These are phyloP conservation scores for Trypanosoma caninum DNA, from an alignment of 208 protist species.

Conservation along the genomic window DNA sequence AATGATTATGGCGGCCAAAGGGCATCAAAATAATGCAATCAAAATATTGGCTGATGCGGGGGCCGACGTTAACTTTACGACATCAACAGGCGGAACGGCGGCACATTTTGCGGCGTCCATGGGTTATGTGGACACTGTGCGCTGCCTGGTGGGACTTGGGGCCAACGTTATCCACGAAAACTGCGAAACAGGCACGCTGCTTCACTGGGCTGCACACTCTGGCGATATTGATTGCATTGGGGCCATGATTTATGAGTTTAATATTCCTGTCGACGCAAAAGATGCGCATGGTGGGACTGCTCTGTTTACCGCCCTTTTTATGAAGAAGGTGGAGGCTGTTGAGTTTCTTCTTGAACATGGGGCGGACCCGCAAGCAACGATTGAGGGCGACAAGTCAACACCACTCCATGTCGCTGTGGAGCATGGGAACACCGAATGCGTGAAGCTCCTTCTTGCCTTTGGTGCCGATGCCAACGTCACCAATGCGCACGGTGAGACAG, in stretches of 20 bases:
- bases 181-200: conserved; percentile 67
- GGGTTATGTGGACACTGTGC: conserved; percentile 66
- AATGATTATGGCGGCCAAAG: conserved; percentile 81
- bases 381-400: conserved; percentile 67
- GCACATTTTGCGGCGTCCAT: conserved; percentile 80
- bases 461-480: conserved; percentile 56
- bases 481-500: conserved; percentile 64
- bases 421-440: conserved; percentile 60
- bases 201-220: conserved; percentile 88
- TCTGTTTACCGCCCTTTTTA: conserved; percentile 83
- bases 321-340: conserved; percentile 68
- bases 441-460: conserved; percentile 60
- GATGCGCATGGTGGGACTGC: conserved; percentile 83
- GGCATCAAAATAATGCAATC: conserved; percentile 54
- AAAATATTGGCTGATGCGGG: conserved; percentile 56
- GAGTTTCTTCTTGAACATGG: conserved; percentile 89
- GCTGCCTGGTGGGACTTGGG: conserved; percentile 58
- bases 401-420: conserved; percentile 88
- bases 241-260: conserved; percentile 75
- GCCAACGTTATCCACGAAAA: conserved; percentile 38
- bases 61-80: conserved; percentile 63
- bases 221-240: conserved; percentile 70
- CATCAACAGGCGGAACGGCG: conserved; percentile 56
- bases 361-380: conserved; percentile 47
- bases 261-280: conserved; percentile 59